Percentiles rank a stretch among this genome's conserved stretches.
Conservation (phyloP, 2,329 filamentous ascomycete genomes). For the Colletotrichum phormii region DNA sequence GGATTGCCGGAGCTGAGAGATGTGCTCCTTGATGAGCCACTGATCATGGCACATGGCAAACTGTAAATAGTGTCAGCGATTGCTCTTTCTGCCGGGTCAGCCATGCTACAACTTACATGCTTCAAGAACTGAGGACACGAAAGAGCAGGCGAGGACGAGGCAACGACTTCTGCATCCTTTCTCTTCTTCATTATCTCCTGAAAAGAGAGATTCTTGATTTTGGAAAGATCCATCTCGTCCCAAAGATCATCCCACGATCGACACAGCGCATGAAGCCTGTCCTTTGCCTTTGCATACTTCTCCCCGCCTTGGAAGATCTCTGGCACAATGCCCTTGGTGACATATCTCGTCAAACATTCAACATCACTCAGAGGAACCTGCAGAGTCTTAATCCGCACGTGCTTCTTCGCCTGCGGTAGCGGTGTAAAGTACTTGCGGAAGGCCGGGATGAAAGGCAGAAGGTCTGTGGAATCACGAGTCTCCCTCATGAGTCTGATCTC, state of each 20-base stretch:
- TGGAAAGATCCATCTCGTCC: constrained; percentile 85
- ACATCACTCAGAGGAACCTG: constrained; percentile 82
- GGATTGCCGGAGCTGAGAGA: constrained; percentile 84
- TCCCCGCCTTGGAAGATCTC: constrained; percentile 68
- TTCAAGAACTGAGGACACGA: constrained; percentile 84
- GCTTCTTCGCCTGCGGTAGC: constrained; percentile 73
- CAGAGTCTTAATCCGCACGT: constrained; percentile 75
- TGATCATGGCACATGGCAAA: constrained; percentile 97
- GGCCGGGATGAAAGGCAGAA: constrained; percentile 82
- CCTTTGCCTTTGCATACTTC: constrained; percentile 66
- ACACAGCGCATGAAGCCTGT: constrained; percentile 76
- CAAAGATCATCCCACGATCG: constrained; percentile 81
- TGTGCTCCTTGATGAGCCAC: constrained; percentile 96
- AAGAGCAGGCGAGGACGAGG: constrained; percentile 74
- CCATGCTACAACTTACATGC: constrained; percentile 73
- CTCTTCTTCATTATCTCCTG: constrained; percentile 84
- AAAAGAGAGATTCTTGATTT: constrained; percentile 84
- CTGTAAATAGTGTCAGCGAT: constrained; percentile 61
- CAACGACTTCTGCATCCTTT: constrained; percentile 69
- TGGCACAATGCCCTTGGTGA: constrained; percentile 68
- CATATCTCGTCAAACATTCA: constrained; percentile 83
- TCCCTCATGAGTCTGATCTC: constrained; percentile 78
- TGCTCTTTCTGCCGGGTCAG: background rate
- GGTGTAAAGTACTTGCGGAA: constrained; percentile 77
- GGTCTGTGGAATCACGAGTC: constrained; percentile 82